Evolutionary conservation across 257 asterid species (phyloP), one percentile per base, ranked within the genome.

Genomic region (Nicotiana benthamiana): DNA sequence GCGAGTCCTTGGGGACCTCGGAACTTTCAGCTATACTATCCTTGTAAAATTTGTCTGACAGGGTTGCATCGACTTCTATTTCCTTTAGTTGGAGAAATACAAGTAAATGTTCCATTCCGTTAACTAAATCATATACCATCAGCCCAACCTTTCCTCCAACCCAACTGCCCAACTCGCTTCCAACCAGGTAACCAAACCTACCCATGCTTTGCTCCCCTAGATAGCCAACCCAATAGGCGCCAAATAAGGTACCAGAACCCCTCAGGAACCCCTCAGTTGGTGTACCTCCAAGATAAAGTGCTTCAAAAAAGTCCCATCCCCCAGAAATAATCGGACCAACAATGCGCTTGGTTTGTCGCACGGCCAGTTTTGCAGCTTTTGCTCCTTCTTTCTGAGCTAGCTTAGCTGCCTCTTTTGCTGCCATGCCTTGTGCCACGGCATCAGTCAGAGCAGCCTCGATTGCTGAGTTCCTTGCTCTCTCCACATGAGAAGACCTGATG

Each of bases 301-400:
- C 94, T 90, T 95, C 98, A 22, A 95, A 95, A 67, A 93, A 92
- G 74, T 95, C 99, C 99, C 99, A 95, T 20, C 99, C 99, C 8
- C 96, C 90, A 83, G 98, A 91, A 82, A 95, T 87, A 64, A 95
- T 88, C 43, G 99, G 99, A 66, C 99, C 99, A n/a, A 95, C 60
- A 64, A 95, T 90, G 52, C 95, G 98, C 81, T 93, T 91, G 80
- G 89, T 92, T 83, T 93, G 82, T 67, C 87, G 86, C 7, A 88
- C 91, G 9, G 99, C 99, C n/a, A 92, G 83, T 87, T 92, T 93
- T 66, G 97, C 97, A 52, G 99, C 99, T 87, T 90, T 92, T 70
- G 93, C 94, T 57, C 98, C 99, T 87, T 92, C 97, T 83, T 86
- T 89, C 83, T 91, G 94, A 57, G 96, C 97, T 59, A 84, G 79